Base-by-base conservation (phyloP, 345 rosid species). In the Cardiospermum halicacabum region DNA sequence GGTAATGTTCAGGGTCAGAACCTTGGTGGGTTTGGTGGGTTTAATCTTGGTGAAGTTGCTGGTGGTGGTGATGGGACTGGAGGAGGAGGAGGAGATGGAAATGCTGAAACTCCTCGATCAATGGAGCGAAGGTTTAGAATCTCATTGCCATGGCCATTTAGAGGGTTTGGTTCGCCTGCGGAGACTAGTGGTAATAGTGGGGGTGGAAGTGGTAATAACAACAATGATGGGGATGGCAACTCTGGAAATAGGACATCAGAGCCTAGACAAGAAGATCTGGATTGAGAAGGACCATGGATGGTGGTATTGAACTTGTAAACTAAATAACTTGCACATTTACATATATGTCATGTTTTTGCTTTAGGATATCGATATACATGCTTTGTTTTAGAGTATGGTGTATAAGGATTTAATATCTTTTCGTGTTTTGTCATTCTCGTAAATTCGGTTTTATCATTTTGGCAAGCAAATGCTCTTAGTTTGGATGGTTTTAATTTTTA, bases 221-320 rank as follows among this genome's bases (percentile, higher is more conserved):
- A 67, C 13, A 59, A 49, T 43, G 80, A 72, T 3, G 81, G 79
- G 69, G 72, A 69, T 54, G 65, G 77, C n/a, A 77, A 72, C 72
- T 55, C 77, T 0, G 82, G 74, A 58, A 74, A 67, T 39, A 51
- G 65, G 16, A 64, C 49, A 45, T 49, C 73, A 2, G 73, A 72
- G 50, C 63, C 88, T 63, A 72, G 82, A 55, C 82, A 71, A 49
- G 89, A 82, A 74, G 85, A 85, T 75, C 78, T 87, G 74, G 88
- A 85, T 72, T 84, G 54, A 51, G 58, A 71, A 45, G 84, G 76
- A 60, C 10, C 64, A 31, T 69, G 61, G 57, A 77, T 66, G 39
- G 66, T 65, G 66, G 81, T 65, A 45, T 42, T 66, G 70, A 42
- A 31, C 55, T 57, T 58, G 22, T 55, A 54, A 45, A 48, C 64